Conservation (phyloP, 192 early-diverging fungal genomes). For the Kickxella alabastrina region DNA sequence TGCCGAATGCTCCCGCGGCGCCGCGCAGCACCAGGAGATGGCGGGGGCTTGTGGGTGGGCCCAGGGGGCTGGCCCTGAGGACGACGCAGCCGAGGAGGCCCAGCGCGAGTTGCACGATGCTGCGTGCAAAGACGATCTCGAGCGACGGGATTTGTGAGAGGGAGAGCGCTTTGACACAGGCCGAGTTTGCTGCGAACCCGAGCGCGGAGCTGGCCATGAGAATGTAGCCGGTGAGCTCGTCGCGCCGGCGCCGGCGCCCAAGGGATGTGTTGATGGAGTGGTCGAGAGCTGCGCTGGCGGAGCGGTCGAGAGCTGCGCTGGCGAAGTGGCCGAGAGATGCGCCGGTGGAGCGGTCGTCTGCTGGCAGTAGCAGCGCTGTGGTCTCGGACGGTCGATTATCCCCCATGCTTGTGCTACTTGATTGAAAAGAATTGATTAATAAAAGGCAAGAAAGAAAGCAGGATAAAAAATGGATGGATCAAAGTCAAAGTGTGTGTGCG, state of each 20-base stretch:
- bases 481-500: background rate
- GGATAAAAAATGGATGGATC: background rate
- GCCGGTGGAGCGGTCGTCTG: background rate
- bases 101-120: conserved; percentile 60
- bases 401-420: no score
- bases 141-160: conserved; percentile 58
- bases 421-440: background rate
- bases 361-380: no score
- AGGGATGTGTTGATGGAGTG: background rate
- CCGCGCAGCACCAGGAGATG: conserved; percentile 63
- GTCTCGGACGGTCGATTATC: no score
- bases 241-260: conserved; percentile 21
- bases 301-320: background rate
- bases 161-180: conserved; percentile 64
- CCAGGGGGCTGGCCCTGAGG: conserved; percentile 55
- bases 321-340: no score
- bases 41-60: conserved; percentile 37
- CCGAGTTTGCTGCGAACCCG: conserved; percentile 68
- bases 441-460: background rate
- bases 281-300: background rate
- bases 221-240: conserved; percentile 35
- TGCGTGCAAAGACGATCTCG: conserved; percentile 70
- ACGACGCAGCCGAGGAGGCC: conserved; percentile 56
- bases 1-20: conserved; percentile 58
- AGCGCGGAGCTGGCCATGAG: conserved; percentile 69